Evolutionary conservation across 2,329 filamentous ascomycete genomes (phyloP), one percentile per base, ranked within the genome.

Genomic region (Fonsecaea erecta): DNA sequence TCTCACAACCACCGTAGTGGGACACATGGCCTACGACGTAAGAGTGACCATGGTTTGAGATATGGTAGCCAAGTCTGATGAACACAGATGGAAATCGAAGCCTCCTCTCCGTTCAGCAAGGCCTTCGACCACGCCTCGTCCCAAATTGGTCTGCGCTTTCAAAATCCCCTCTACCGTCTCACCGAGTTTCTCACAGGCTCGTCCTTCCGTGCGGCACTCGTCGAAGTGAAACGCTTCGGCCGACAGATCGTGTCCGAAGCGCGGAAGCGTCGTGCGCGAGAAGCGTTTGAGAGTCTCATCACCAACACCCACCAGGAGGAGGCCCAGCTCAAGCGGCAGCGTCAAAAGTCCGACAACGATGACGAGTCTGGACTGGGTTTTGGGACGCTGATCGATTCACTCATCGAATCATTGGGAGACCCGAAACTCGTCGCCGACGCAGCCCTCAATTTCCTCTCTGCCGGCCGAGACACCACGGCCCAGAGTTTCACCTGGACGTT

Each of bases 401-500:
- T 90, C 0, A 78, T 89, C 0, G 83, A 87, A 54, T 77, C 82
- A 1, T 83, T 89, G 35, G 78, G 87, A 62, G 51, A 71, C 16
- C 80, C 83, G 30, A 73, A 81, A n/a, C 76, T 85, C 24, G 86
- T 88, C 6, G 85, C 86, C 8, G 87, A 89, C 73, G 84, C 87
- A 2, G 87, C 87, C 0, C 77, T 90, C 12, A 90, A 88, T 70
- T 90, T 88, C 71, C 83, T 89, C 9, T 88, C 86, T 0, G 87
- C 87, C 0, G 82, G 86, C 16, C 79, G 86, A 63, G 87, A 90
- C 71, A 89, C 87, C 0, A 87, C 86, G 6, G 87, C 86, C 0
- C 87, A 90, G 70, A 85, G 84, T 1, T 75, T 90, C 11, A 88
- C 87, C 0, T 90, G 87, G 87, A 82, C 83, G 0, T 81, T 88